phyloP scores from a whole-genome alignment of 345 rosid species.

The Dovyalis caffra region DNA sequence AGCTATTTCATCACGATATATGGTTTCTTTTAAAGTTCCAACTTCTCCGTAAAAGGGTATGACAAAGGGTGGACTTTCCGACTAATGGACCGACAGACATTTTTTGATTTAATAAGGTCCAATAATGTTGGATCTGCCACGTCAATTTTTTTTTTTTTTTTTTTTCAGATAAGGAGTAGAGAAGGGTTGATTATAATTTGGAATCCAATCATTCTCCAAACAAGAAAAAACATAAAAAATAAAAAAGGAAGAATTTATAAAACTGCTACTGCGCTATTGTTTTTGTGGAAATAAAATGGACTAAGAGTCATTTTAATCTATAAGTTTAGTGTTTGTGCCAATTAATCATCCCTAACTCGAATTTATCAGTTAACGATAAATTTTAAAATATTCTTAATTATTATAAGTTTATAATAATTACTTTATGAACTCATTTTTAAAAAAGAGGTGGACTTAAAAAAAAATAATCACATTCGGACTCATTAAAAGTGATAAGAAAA shows the following conservation, averaged over 20 bases:
- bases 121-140: conserved; percentile 21
- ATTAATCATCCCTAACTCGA: too few species aligned
- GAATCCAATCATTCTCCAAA: too few species aligned
- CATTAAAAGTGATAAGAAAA: too few species aligned
- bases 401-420: too few species aligned
- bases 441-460: too few species aligned
- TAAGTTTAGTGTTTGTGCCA: too few species aligned
- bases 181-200: too few species aligned
- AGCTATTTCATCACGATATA: conserved; percentile 3
- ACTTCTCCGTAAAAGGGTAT: conserved; percentile 32
- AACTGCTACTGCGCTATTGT: not conserved
- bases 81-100: not conserved
- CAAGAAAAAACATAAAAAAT: not conserved
- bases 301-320: too few species aligned
- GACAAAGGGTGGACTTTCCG: not conserved
- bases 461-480: too few species aligned
- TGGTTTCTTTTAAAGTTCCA: conserved; percentile 14
- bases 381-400: too few species aligned
- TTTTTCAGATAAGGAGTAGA: not conserved
- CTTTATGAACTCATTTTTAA: too few species aligned
- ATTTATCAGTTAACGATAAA: too few species aligned
- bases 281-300: not conserved
- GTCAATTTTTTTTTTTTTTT: not conserved
- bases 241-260: not conserved
- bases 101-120: not conserved